Conservation (phyloP, 805 yeast genomes). For the Yamadazyma endophytica region DNA sequence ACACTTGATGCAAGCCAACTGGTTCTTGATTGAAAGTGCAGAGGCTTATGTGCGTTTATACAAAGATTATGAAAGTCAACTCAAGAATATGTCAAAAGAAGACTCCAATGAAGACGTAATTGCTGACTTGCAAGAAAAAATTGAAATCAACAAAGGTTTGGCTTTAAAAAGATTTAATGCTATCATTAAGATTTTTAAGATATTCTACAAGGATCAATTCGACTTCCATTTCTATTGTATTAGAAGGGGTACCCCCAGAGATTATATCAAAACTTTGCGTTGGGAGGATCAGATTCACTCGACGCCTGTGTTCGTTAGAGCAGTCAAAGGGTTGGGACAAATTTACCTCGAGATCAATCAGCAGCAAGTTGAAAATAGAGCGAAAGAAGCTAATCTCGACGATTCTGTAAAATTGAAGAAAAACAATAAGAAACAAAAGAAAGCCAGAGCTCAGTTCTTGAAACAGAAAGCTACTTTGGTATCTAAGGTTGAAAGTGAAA, state of each 20-base stretch:
- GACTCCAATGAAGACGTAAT: slow-evolving; percentile 7
- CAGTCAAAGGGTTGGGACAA: slow-evolving; percentile 58
- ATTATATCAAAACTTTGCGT: slow-evolving; percentile 66
- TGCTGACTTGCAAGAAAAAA: slow-evolving; percentile 37
- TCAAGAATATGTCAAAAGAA: slow-evolving; percentile 18
- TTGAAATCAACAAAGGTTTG: slow-evolving; percentile 55
- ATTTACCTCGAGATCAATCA: slow-evolving; percentile 46
- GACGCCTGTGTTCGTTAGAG: slow-evolving; percentile 70
- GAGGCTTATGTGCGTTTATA: slow-evolving; percentile 71
- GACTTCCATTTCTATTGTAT: slow-evolving; percentile 93
- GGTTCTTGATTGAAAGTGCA: slow-evolving; percentile 84
- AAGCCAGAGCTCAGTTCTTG: slow-evolving; percentile 44
- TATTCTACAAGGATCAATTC: slow-evolving; percentile 76
- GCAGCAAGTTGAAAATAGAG: slow-evolving; percentile 12
- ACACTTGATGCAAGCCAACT: slow-evolving; percentile 84
- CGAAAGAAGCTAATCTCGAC: slow-evolving; percentile 14
- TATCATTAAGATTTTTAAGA: slow-evolving; percentile 62
- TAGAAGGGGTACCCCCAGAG: slow-evolving; percentile 85
- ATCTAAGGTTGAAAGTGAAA: slow-evolving; percentile 38
- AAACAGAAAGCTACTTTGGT: slow-evolving; percentile 55
- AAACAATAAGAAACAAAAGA: slow-evolving; percentile 50
- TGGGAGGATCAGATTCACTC: slow-evolving; percentile 80
- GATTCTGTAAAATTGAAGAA: slow-evolving; percentile 14
- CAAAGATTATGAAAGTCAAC: slow-evolving; percentile 17
- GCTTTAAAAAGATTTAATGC: slow-evolving; percentile 76